phyloP scores from a whole-genome alignment of 2,329 filamentous ascomycete species.

The Diaporthe citriasiana region DNA sequence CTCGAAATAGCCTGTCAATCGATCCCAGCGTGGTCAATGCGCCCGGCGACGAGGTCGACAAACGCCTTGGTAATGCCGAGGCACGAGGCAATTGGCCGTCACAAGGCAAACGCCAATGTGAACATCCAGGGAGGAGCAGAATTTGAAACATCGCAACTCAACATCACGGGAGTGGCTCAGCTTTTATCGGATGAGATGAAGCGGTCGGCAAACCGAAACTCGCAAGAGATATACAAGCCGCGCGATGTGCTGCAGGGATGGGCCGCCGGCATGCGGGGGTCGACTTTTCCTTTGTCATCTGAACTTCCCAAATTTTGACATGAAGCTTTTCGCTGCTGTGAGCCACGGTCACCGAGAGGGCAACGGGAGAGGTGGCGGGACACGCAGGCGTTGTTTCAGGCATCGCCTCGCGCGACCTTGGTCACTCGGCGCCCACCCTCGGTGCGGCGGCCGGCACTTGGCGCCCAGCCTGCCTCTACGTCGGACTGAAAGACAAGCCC shows the following conservation, averaged over 20 bases:
- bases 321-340: not conserved
- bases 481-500: not conserved
- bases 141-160: slow-evolving; percentile 23
- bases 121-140: slow-evolving; percentile 2
- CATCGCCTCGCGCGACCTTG: slow-evolving; percentile 4
- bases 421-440: slow-evolving; percentile 14
- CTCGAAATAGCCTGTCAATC: slow-evolving; percentile 14
- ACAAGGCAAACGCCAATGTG: slow-evolving; percentile 17
- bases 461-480: not conserved
- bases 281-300: slow-evolving; percentile 5
- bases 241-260: slow-evolving; percentile 18
- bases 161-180: slow-evolving; percentile 3
- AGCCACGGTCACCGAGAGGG: not conserved
- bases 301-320: slow-evolving; percentile 14
- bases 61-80: slow-evolving; percentile 9
- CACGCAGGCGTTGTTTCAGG: slow-evolving; percentile 30
- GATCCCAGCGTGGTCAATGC: not conserved
- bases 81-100: not conserved
- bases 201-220: slow-evolving; percentile 15
- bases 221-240: slow-evolving; percentile 12
- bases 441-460: slow-evolving; percentile 19
- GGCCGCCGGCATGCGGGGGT: slow-evolving; percentile 3
- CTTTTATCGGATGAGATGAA: slow-evolving; percentile 4
- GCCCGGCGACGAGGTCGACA: not conserved
- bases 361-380: not conserved